Evolutionary conservation across 352 stramenopile genomes (phyloP).

Genomic region (Globisporangium alternatum): DNA sequence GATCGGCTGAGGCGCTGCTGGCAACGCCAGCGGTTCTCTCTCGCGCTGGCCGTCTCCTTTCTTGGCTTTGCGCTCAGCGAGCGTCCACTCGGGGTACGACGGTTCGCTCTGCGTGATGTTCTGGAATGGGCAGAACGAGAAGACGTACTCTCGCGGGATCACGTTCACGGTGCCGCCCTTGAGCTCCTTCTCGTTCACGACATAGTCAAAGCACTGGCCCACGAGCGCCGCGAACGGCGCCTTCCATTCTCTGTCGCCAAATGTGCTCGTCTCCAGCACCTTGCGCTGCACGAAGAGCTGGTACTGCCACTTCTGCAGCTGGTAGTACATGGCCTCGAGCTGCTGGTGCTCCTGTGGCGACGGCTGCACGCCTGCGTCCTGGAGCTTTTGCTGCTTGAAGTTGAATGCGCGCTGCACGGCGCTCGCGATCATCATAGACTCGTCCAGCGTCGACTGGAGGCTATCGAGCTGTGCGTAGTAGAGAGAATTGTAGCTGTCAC

Average conservation of each 20-base stretch:
- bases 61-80: conserved; percentile 46
- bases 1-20: conserved; percentile 29
- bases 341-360: conserved; percentile 30
- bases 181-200: conserved; percentile 64
- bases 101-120: conserved; percentile 79
- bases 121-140: conserved; percentile 75
- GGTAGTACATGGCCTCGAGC: conserved; percentile 45
- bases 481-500: conserved; percentile 24
- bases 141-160: conserved; percentile 58
- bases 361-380: conserved; percentile 16
- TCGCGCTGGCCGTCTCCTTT: conserved; percentile 7
- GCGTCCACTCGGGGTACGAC: conserved; percentile 47
- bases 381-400: conserved; percentile 26
- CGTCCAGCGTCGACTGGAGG: conserved; percentile 28
- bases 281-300: conserved; percentile 48
- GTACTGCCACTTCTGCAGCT: conserved; percentile 47
- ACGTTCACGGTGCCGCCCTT: conserved; percentile 78
- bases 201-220: conserved; percentile 63
- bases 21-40: conserved; percentile 20
- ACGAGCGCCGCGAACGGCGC: conserved; percentile 54
- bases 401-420: conserved; percentile 30
- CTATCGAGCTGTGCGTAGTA: conserved; percentile 27
- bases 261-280: conserved; percentile 39
- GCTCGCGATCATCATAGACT: conserved; percentile 7
- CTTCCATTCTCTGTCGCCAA: conserved; percentile 39